phyloP scores from a whole-genome alignment of 2,329 filamentous ascomycete species.

The Albifimbria verrucaria region DNA sequence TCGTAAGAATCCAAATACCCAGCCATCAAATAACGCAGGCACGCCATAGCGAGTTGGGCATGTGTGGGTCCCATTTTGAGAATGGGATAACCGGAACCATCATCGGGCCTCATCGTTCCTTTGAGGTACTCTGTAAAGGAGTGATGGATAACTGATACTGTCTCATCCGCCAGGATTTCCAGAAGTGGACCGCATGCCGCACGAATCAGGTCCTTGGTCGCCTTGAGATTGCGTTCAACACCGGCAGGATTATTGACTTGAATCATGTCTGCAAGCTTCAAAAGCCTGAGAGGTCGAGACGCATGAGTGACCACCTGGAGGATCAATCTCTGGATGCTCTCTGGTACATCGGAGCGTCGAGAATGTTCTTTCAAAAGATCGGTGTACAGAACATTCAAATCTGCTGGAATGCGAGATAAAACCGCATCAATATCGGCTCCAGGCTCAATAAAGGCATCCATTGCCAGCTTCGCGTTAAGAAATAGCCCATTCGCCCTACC shows the following conservation, averaged over 20 bases:
- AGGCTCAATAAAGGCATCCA: conserved; percentile 12
- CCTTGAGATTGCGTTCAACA: conserved; percentile 12
- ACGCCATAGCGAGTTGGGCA: conserved; percentile 14
- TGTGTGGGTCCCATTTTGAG: conserved; percentile 15
- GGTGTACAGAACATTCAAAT: conserved; percentile 38
- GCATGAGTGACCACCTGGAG: conserved; percentile 41
- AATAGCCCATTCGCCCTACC: neutral
- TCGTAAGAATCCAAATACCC: conserved; percentile 10
- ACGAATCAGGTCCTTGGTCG: conserved; percentile 34
- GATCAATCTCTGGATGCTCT: conserved; percentile 31
- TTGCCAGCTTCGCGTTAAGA: neutral
- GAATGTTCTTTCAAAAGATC: conserved; percentile 35
- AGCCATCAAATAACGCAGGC: conserved; percentile 14
- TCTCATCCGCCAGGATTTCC: conserved; percentile 41
- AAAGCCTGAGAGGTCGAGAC: conserved; percentile 34
- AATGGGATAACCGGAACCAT: conserved; percentile 12
- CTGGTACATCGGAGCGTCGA: conserved; percentile 24
- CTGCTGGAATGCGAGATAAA: conserved; percentile 28
- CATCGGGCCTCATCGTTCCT: conserved; percentile 12
- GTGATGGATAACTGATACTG: conserved; percentile 42
- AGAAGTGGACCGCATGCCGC: conserved; percentile 39
- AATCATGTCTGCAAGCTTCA: conserved; percentile 36
- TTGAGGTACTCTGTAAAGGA: conserved; percentile 45
- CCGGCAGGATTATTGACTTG: conserved; percentile 5
- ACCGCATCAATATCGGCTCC: conserved; percentile 20